A percentile compares a stretch with the other conserved stretches of the same genome.
These are phyloP conservation scores for Schizochytrium sp. DNA, from an alignment of 108 stramenopile species.

Conservation along the genomic window DNA sequence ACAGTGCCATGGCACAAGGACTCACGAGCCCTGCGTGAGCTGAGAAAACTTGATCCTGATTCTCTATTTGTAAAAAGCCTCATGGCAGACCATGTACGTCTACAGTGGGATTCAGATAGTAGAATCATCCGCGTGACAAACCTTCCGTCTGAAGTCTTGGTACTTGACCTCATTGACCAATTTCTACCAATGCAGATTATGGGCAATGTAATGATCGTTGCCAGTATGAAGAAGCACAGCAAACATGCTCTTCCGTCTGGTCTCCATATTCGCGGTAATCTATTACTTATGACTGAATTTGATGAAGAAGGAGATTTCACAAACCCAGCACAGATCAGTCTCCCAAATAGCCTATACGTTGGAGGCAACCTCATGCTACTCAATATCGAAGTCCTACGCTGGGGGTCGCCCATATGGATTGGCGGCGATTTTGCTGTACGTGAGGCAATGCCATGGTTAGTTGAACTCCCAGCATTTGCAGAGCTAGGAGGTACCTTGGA, in stretches of 20 bases:
- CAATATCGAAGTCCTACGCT: neutral
- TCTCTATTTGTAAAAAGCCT: neutral
- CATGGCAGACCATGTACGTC: neutral
- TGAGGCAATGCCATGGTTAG: neutral
- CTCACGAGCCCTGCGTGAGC: neutral
- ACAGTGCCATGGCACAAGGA: neutral
- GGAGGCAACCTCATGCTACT: conserved; percentile 34
- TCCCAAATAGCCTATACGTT: neutral
- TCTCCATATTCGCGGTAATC: neutral
- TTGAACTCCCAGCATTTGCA: neutral
- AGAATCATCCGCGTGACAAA: neutral
- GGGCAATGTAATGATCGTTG: neutral
- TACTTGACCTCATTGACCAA: neutral
- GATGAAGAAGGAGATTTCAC: neutral
- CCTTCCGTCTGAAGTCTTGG: neutral
- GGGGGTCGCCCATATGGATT: neutral
- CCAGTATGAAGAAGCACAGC: neutral
- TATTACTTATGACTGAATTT: neutral
- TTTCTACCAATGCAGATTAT: neutral
- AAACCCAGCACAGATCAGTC: neutral
- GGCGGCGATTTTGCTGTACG: conserved; percentile 8
- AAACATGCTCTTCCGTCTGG: neutral
- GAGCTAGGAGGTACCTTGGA: neutral
- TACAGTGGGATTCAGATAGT: neutral
- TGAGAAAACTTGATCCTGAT: neutral